Evolutionary conservation across 192 early-diverging fungal genomes (phyloP), one percentile per base, ranked within the genome.

Genomic region (Glomus cerebriforme): DNA sequence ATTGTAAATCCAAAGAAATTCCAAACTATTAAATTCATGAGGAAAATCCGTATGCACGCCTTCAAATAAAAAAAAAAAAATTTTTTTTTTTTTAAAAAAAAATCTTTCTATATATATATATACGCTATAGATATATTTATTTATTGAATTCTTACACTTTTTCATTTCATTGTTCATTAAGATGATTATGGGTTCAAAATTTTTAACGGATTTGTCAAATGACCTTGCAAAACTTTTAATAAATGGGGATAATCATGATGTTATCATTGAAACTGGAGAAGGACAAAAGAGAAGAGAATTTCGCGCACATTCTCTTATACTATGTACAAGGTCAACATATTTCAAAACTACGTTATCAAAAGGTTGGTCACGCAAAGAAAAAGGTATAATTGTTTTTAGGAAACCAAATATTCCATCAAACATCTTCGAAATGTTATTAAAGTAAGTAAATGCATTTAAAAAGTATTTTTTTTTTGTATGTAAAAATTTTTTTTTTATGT

Each of bases 371-470:
- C 29, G 32, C 17, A 78, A 78, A n/a, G 9, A 65, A 67, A 29
- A 60, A 24, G 76, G 59, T 24, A 17, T 66, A 31, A 67, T 66
- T 26, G 22, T 68, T 49, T 78, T 78, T 34, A 45, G 27, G 32
- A 78, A 78, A 24, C 62, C 76, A 12, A 78, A 78, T 62, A 67
- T 78, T 47, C 24, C 45, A 24, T 43, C 76, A 32, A 12, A 45
- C 22, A 34, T 35, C 15, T 78, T 78, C 32, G 35, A 62, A 7
- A 54, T 78, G 7, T 54, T 78, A 32, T 54, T 54, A 54, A 54
- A 54, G 49, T 54, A 22, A 54, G 49, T 54, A 54, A 54, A 54
- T 22, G 3, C 6, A 54, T 7, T 0, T 22, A 19, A 54, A 49
- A 49, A 15, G 13, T 5, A 19, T 19, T 3, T 15, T 5, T 54